Percentiles rank a stretch among this genome's conserved stretches.
Evolutionary conservation across 805 yeast species (phyloP).

Genomic region (Wickerhamiella nectarea): DNA sequence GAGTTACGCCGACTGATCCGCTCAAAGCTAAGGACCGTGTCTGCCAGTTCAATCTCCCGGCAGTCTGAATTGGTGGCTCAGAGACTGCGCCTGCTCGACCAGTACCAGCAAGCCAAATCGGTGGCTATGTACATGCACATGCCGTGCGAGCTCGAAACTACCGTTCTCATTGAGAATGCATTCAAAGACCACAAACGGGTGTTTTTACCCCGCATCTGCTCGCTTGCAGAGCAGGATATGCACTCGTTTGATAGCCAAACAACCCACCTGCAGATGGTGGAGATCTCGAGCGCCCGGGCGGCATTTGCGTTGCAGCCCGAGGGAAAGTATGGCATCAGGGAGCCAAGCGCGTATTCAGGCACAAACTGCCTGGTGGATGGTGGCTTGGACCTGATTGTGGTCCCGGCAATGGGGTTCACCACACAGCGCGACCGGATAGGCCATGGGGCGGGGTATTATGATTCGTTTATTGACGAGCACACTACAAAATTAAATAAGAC

Average conservation of each 20-base stretch:
- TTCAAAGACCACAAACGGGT: conserved; percentile 35
- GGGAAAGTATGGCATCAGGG: conserved; percentile 55
- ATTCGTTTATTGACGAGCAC: conserved; percentile 46
- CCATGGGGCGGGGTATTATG: conserved; percentile 90
- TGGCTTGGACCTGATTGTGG: conserved; percentile 55
- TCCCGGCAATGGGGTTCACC: conserved; percentile 82
- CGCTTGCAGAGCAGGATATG: conserved; percentile 35
- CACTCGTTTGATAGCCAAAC: conserved; percentile 23
- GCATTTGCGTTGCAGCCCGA: conserved; percentile 41
- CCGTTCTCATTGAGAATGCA: conserved; percentile 37
- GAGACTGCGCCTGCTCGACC: conserved; percentile 16
- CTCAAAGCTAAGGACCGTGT: conserved; percentile 3
- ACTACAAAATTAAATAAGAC: neutral
- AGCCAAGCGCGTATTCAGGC: conserved; percentile 36
- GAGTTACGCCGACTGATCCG: conserved; percentile 14
- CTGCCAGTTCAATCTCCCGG: neutral
- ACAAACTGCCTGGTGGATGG: conserved; percentile 14
- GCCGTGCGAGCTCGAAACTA: conserved; percentile 60
- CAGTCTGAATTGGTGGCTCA: conserved; percentile 11
- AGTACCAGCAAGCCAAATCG: conserved; percentile 32
- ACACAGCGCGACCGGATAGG: conserved; percentile 48
- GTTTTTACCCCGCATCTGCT: conserved; percentile 33
- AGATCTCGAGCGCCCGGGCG: conserved; percentile 31
- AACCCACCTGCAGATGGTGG: conserved; percentile 42
- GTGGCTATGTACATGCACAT: conserved; percentile 67